Conservation (phyloP, 1,139 yeast genomes). For the Yamadazyma friedrichii region DNA sequence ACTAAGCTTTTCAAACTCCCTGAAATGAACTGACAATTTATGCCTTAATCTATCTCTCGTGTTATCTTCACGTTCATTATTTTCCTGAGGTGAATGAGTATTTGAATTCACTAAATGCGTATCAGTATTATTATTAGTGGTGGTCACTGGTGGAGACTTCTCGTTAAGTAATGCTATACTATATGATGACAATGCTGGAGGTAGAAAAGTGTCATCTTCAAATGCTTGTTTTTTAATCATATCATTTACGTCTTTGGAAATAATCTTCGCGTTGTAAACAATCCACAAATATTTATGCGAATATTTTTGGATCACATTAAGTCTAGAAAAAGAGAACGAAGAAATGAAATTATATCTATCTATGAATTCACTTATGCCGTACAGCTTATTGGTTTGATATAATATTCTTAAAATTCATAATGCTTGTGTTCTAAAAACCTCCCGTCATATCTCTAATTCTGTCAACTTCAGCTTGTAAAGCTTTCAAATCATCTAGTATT, state of each 20-base stretch:
- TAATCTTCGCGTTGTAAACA: conserved; percentile 8
- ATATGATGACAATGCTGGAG: conserved; percentile 67
- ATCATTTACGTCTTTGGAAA: neutral
- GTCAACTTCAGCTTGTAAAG: conserved; percentile 65
- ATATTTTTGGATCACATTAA: neutral
- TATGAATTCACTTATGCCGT: too few relatives aligned
- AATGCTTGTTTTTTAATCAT: conserved; percentile 16
- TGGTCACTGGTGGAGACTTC: conserved; percentile 4
- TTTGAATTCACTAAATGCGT: neutral
- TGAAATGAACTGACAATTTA: conserved; percentile 36
- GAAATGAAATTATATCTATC: neutral
- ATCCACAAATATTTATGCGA: neutral
- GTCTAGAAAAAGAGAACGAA: neutral
- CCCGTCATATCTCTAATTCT: conserved; percentile 49
- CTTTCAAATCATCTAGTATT: conserved; percentile 59
- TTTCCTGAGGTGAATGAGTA: neutral
- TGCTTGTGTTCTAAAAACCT: conserved; percentile 30
- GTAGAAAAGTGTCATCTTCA: conserved; percentile 58
- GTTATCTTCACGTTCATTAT: neutral
- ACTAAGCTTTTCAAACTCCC: conserved; percentile 12
- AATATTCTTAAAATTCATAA: too few relatives aligned
- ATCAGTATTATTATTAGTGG: too few relatives aligned
- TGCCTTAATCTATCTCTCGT: conserved; percentile 19
- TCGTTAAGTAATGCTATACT: conserved; percentile 38
- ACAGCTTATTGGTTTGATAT: too few relatives aligned